phyloP scores from a whole-genome alignment of 371 early-diverging fungal genomes.

The Mortierella sp. region DNA sequence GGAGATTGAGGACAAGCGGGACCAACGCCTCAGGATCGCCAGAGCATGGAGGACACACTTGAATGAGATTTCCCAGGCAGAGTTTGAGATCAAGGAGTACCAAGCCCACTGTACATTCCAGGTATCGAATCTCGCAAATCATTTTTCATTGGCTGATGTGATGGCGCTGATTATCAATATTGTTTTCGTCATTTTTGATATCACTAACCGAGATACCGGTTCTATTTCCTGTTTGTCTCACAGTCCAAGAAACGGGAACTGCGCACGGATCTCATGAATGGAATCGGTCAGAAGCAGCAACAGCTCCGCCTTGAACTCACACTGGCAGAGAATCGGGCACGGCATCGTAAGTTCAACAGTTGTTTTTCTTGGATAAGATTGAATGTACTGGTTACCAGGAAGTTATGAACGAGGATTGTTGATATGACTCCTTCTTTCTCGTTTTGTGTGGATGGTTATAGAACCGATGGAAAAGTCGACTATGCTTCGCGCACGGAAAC shows the following conservation, averaged over 20 bases:
- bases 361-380: too few relatives aligned
- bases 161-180: background rate
- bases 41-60: slow-evolving; percentile 69
- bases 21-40: slow-evolving; percentile 64
- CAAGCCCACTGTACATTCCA: slow-evolving; percentile 62
- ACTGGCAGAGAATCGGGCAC: slow-evolving; percentile 2
- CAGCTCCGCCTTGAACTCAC: slow-evolving; percentile 27
- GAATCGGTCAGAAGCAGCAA: slow-evolving; percentile 26
- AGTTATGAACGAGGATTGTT: slow-evolving; percentile 3
- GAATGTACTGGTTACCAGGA: background rate
- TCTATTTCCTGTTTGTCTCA: background rate
- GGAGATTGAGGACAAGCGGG: slow-evolving; percentile 70
- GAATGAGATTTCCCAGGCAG: slow-evolving; percentile 62
- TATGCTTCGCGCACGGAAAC: slow-evolving; percentile 58
- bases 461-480: slow-evolving; percentile 37
- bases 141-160: background rate
- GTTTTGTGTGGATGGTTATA: background rate
- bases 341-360: background rate
- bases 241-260: slow-evolving; percentile 44
- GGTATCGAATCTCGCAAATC: slow-evolving; percentile 11
- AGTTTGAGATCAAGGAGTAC: slow-evolving; percentile 71
- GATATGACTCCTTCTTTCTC: background rate
- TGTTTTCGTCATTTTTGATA: background rate
- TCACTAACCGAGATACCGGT: background rate
- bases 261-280: slow-evolving; percentile 31